These are phyloP conservation scores for Microcyclospora pomicola DNA, from an alignment of 2,329 filamentous ascomycete species.

Conservation along the genomic window DNA sequence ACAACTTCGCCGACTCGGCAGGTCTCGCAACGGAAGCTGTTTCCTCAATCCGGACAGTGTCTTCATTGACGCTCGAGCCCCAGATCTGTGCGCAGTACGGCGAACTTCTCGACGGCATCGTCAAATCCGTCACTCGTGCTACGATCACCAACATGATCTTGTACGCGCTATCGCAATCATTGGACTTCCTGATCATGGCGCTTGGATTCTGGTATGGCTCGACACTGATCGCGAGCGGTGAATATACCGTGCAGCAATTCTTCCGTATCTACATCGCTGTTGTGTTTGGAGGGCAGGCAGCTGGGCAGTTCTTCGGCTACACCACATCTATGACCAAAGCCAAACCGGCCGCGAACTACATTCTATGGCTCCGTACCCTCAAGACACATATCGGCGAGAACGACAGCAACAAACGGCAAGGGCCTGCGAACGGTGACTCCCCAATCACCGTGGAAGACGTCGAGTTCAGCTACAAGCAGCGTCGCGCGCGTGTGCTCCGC, in stretches of 20 bases:
- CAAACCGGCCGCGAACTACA: constrained; percentile 28
- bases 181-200: constrained; percentile 20
- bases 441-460: constrained; percentile 14
- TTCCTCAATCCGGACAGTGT: constrained; percentile 22
- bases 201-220: constrained; percentile 25
- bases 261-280: constrained; percentile 48
- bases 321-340: constrained; percentile 27
- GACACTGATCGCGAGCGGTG: constrained; percentile 18
- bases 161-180: constrained; percentile 21
- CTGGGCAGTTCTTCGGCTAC: constrained; percentile 52
- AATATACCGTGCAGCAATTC: constrained; percentile 31
- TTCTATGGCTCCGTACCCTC: constrained; percentile 30
- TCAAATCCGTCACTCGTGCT: constrained; percentile 7
- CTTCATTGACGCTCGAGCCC: constrained; percentile 19
- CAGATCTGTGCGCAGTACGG: constrained; percentile 18
- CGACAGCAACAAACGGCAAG: constrained; percentile 20
- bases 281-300: constrained; percentile 52
- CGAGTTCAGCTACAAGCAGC: constrained; percentile 18
- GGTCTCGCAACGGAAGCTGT: constrained; percentile 24
- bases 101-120: constrained; percentile 15
- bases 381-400: constrained; percentile 26
- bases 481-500: constrained; percentile 14
- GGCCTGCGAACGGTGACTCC: constrained; percentile 11
- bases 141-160: constrained; percentile 15
- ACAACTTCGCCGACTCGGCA: constrained; percentile 22